Percentiles rank a stretch among this genome's conserved stretches.
Evolutionary conservation across 768 basidiomycete genomes (phyloP).

Genomic region (Amanita brunnescens): DNA sequence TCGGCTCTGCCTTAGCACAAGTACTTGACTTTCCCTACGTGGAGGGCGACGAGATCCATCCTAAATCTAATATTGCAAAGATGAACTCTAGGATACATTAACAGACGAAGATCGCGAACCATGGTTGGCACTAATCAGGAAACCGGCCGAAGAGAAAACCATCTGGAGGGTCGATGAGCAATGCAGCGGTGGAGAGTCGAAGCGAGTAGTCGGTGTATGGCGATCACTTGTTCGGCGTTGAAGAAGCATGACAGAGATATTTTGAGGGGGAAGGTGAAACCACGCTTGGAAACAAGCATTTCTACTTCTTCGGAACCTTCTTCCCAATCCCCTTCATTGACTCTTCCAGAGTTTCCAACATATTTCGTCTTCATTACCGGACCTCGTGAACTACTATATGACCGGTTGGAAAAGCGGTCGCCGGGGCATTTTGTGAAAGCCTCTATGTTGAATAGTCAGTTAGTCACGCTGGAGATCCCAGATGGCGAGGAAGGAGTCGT

Average conservation of each 20-base stretch:
- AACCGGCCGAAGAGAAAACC: conserved; percentile 42
- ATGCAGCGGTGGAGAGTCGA: conserved; percentile 2
- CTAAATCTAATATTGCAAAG: conserved; percentile 74
- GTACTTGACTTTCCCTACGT: conserved; percentile 63
- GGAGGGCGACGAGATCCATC: conserved; percentile 88
- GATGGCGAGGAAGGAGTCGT: conserved; percentile 59
- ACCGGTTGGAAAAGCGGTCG: conserved; percentile 57
- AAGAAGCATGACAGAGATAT: conserved; percentile 77
- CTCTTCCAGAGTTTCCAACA: conserved; percentile 37
- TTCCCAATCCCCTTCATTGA: conserved; percentile 11
- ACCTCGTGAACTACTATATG: conserved; percentile 40
- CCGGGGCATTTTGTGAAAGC: conserved; percentile 80
- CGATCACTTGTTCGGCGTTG: conserved; percentile 83
- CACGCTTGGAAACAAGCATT: neutral
- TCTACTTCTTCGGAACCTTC: neutral
- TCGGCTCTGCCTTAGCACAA: conserved; percentile 55
- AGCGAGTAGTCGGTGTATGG: conserved; percentile 41
- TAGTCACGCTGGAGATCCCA: conserved; percentile 63
- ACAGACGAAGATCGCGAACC: conserved; percentile 77
- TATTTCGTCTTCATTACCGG: conserved; percentile 80
- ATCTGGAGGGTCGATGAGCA: conserved; percentile 12
- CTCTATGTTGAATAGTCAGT: conserved; percentile 72
- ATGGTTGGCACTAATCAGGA: conserved; percentile 73
- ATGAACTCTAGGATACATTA: conserved; percentile 70
- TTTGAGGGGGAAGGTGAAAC: conserved; percentile 45